phyloP scores from a whole-genome alignment of 1,139 yeast species.

The Suhomyces choctaworum region DNA sequence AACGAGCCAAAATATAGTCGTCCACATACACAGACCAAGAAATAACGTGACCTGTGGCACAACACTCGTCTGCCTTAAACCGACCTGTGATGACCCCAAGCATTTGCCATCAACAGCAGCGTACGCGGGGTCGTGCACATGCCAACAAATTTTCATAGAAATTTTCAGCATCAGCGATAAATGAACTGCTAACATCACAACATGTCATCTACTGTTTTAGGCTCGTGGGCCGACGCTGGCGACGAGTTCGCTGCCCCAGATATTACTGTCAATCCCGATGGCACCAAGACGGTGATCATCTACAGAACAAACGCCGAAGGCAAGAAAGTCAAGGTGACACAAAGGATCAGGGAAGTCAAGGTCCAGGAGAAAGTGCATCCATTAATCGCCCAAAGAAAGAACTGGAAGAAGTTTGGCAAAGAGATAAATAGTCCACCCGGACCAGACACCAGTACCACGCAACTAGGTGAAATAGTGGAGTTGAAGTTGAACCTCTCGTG shows the following conservation, averaged over 20 bases:
- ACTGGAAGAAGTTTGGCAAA: slow-evolving; percentile 81
- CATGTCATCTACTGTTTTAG: slow-evolving; percentile 44
- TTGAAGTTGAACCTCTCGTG: slow-evolving; percentile 69
- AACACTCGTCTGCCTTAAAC: too few relatives aligned
- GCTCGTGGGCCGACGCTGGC: slow-evolving; percentile 69
- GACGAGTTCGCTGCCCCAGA: slow-evolving; percentile 68
- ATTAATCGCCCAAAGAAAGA: slow-evolving; percentile 67
- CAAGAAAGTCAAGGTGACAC: slow-evolving; percentile 84
- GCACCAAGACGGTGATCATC: slow-evolving; percentile 84
- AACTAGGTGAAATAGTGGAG: slow-evolving; percentile 79
- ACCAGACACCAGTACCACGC: slow-evolving; percentile 87
- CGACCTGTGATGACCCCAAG: too few relatives aligned
- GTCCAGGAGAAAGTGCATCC: slow-evolving; percentile 84
- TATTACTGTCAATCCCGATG: slow-evolving; percentile 76
- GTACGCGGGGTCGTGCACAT: slow-evolving; percentile 11
- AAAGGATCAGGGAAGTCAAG: slow-evolving; percentile 72
- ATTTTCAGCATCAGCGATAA: slow-evolving; percentile 7
- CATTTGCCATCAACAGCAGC: too few relatives aligned
- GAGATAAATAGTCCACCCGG: slow-evolving; percentile 79
- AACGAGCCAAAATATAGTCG: too few relatives aligned
- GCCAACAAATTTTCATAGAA: slow-evolving; percentile 11
- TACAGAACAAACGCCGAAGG: slow-evolving; percentile 78
- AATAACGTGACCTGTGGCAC: too few relatives aligned
- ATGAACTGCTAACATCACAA: slow-evolving; percentile 2
- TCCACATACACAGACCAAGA: too few relatives aligned